These are phyloP conservation scores for Backusella luteola DNA, from an alignment of 192 early-diverging fungal genomes.

Conservation along the genomic window DNA sequence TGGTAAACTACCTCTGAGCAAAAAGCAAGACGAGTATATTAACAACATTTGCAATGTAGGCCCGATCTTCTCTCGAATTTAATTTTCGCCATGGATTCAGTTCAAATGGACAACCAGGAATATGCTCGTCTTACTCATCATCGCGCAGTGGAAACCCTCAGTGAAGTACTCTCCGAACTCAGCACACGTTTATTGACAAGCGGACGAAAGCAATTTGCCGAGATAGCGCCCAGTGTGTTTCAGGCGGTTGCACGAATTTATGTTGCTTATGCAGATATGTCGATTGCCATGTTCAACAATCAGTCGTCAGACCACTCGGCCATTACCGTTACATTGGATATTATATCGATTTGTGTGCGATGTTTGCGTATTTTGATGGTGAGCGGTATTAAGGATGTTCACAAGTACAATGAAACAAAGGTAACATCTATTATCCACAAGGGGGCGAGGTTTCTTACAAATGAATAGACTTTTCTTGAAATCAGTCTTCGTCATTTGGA, in stretches of 20 bases:
- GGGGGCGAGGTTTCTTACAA: no score
- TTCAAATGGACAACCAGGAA: conserved; percentile 26
- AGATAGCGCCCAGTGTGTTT: conserved; percentile 74
- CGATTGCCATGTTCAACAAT: conserved; percentile 42
- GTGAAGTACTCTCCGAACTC: conserved; percentile 37
- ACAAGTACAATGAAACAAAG: conserved; percentile 56
- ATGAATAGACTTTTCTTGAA: conserved; percentile 37
- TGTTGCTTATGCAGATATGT: conserved; percentile 52
- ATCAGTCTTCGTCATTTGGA: conserved; percentile 53
- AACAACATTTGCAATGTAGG: conserved; percentile 33
- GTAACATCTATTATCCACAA: not conserved
- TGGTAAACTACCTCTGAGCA: conserved; percentile 50
- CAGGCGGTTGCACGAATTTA: conserved; percentile 66
- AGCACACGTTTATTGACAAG: conserved; percentile 20
- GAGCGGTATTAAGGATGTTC: conserved; percentile 66
- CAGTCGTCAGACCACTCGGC: conserved; percentile 31
- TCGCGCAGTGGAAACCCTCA: conserved; percentile 70
- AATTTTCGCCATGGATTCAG: conserved; percentile 54
- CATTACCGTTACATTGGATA: conserved; percentile 48
- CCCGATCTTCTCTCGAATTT: conserved; percentile 59
- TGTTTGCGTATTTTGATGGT: conserved; percentile 75
- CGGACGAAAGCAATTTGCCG: conserved; percentile 30
- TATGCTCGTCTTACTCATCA: conserved; percentile 57
- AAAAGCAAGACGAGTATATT: no score
- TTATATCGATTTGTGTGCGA: conserved; percentile 68